Conservation (phyloP, 495 filamentous ascomycete species). For the Penicillium dipodomyicola region DNA sequence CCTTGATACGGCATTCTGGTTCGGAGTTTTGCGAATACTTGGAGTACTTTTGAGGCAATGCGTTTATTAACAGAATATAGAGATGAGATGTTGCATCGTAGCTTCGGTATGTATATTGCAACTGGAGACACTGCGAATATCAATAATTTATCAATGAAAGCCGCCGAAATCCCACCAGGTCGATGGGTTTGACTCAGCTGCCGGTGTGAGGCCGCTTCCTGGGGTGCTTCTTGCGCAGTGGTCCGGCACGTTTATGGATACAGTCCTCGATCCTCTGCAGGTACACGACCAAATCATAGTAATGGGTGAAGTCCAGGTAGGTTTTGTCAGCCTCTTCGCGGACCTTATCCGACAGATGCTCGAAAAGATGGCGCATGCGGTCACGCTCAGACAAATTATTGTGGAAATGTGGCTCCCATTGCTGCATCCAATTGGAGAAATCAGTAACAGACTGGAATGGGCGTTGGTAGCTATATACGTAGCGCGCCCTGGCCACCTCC, state of each 20-base stretch:
- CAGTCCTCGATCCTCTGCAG: constrained; percentile 13
- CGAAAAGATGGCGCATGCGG: constrained; percentile 17
- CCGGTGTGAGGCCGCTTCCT: constrained; percentile 2
- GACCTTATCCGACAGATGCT: constrained; percentile 4
- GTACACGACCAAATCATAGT: constrained; percentile 16
- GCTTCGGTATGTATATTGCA: no score
- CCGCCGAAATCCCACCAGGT: no score
- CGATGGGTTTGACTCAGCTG: not conserved
- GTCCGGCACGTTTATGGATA: not conserved
- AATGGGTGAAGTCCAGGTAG: constrained; percentile 6
- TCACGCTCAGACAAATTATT: constrained; percentile 2
- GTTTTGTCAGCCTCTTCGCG: constrained; percentile 1
- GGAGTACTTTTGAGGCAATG: no score
- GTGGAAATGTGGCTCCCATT: constrained; percentile 10
- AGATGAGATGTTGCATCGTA: no score
- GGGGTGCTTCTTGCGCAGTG: not conserved
- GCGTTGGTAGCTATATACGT: constrained; percentile 5
- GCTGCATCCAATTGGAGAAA: constrained; percentile 16
- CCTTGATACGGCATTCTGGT: no score
- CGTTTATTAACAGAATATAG: no score
- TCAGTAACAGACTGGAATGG: constrained; percentile 11
- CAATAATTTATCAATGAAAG: no score
- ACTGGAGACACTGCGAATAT: no score
- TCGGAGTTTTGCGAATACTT: no score
- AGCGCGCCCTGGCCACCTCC: not conserved